Evolutionary conservation across 352 stramenopile species (phyloP).

Genomic region (Phytophthora sojae): DNA sequence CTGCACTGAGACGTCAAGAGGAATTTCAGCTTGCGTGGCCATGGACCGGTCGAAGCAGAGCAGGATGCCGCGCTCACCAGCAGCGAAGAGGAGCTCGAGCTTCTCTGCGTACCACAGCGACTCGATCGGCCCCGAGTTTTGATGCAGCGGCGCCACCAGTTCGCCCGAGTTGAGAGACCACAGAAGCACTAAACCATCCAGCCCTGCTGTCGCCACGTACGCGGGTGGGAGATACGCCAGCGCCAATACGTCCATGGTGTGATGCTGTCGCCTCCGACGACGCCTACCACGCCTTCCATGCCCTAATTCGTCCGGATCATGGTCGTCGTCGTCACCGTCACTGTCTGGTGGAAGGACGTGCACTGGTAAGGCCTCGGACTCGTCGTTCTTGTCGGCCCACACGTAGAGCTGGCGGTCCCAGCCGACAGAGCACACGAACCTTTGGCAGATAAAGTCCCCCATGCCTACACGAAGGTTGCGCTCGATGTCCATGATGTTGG

Average conservation of each 20-base stretch:
- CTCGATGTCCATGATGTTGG: slow-evolving; percentile 83
- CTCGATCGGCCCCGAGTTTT: slow-evolving; percentile 71
- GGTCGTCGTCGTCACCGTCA: slow-evolving; percentile 29
- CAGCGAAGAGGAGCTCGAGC: slow-evolving; percentile 76
- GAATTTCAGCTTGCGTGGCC: slow-evolving; percentile 57
- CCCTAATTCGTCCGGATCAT: slow-evolving; percentile 27
- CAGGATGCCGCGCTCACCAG: slow-evolving; percentile 65
- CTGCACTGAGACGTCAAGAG: slow-evolving; percentile 39
- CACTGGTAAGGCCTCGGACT: slow-evolving; percentile 68
- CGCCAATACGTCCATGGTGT: slow-evolving; percentile 76
- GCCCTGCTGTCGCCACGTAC: slow-evolving; percentile 70
- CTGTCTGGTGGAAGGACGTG: slow-evolving; percentile 57
- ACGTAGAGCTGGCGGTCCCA: slow-evolving; percentile 88
- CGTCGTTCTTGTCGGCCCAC: slow-evolving; percentile 87
- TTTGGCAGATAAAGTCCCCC: slow-evolving; percentile 84
- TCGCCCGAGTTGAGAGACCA: slow-evolving; percentile 87
- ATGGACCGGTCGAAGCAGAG: slow-evolving; percentile 78
- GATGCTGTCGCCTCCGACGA: slow-evolving; percentile 38
- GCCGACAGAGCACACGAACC: slow-evolving; percentile 82
- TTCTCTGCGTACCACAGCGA: slow-evolving; percentile 74
- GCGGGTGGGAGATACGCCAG: slow-evolving; percentile 76
- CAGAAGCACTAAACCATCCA: slow-evolving; percentile 78
- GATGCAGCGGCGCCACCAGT: slow-evolving; percentile 65
- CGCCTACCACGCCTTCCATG: slow-evolving; percentile 32
- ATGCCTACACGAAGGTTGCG: slow-evolving; percentile 82